A percentile compares a stretch with the other conserved stretches of the same genome.
These are phyloP conservation scores for Colletotrichum sp. DNA, from an alignment of 2,329 filamentous ascomycete species.

Conservation along the genomic window DNA sequence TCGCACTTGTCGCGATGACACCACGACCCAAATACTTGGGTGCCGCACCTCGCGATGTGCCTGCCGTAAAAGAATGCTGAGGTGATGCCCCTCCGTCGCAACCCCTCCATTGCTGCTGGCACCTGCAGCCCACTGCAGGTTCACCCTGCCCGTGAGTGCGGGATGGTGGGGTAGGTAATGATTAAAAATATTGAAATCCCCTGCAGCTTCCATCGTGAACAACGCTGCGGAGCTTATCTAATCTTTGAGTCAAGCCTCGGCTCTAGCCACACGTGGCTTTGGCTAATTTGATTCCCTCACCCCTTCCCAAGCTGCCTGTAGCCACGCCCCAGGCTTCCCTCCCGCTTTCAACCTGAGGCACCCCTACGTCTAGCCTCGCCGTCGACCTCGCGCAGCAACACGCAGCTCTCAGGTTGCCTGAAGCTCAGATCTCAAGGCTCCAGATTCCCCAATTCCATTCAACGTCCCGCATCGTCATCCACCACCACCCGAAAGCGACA, in stretches of 20 bases:
- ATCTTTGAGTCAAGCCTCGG: background rate
- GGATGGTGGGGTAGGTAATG: constrained; percentile 12
- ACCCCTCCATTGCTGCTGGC: background rate
- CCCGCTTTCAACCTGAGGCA: constrained; percentile 10
- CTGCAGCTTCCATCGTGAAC: background rate
- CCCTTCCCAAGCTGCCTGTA: background rate
- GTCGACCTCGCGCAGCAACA: constrained; percentile 21
- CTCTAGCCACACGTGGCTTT: background rate
- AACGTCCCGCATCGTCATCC: constrained; percentile 22
- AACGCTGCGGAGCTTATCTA: background rate
- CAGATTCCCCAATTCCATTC: constrained; percentile 24
- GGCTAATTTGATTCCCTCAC: background rate
- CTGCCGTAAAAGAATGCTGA: background rate
- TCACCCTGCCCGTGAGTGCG: background rate
- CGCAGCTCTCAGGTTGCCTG: constrained; percentile 26
- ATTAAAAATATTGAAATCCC: background rate
- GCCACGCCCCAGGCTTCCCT: background rate
- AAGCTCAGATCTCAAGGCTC: constrained; percentile 24
- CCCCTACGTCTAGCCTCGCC: constrained; percentile 13
- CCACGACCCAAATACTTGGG: background rate
- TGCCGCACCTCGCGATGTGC: background rate
- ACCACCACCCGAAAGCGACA: constrained; percentile 2
- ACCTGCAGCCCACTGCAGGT: constrained; percentile 19
- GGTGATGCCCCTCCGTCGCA: background rate
- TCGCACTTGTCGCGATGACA: background rate